Evolutionary conservation across 208 protist genomes (phyloP), one percentile per base, ranked within the genome.

Genomic region (Trypanosoma scelopori): DNA sequence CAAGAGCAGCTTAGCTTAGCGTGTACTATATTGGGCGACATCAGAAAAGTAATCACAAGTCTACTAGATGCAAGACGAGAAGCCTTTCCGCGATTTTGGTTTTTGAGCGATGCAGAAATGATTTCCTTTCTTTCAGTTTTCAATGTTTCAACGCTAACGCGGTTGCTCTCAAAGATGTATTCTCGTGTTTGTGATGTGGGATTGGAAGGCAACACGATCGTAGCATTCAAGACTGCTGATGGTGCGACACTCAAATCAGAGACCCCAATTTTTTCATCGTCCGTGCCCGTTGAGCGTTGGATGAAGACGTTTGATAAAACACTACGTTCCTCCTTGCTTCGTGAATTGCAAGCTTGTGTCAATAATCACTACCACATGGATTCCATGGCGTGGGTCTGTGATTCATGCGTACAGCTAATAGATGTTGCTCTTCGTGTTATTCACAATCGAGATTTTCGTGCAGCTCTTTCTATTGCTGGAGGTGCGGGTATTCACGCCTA

Each of bases 31-130:
- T 76, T 99, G 25, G 91, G 97, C 15, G 79, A 95, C n/a, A 87
- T 98, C 25, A 72, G 82, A 46, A 89, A 92, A 56, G 69, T 94
- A 37, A 70, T 99, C 22, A 80, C 81, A 25, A 71, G 92, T 42
- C 92, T 95, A 61, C 62, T 99, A 45, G 95, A 98, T 62, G 76
- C 84, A 35, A 98, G 97, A 64, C 82, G 97, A 22, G 66, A 73
- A 25, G 61, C 69, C 18, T 98, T 98, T 74, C 87, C 96, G 13
- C 81, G 97, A 50, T 98, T 99, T 72, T 92, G 92, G 70, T 98
- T 98, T 64, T 70, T 98, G 27, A 92, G 86, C 18, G 88, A 94
- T 63, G 69, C 50, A 0, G 84, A 96, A 70, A 71, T 98, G 45
- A 30, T 91, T n/a, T 76, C 67, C 46, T 85, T 95, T 79, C 74